phyloP scores from a whole-genome alignment of 2,329 filamentous ascomycete genomes.

The Claviceps arundinis region DNA sequence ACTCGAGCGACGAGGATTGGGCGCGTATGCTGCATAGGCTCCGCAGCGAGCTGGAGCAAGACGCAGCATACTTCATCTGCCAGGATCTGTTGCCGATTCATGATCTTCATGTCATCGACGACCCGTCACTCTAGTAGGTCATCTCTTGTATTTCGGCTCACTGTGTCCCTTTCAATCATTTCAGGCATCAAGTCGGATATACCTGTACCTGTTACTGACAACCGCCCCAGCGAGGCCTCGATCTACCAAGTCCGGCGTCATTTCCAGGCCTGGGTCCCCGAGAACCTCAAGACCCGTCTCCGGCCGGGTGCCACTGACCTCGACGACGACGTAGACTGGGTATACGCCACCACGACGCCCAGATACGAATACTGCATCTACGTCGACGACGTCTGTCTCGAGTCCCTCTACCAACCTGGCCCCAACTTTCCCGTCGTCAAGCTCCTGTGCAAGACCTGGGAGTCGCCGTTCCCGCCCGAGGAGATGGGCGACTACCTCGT shows the following conservation, averaged over 20 bases:
- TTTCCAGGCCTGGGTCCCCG: slow-evolving; percentile 2
- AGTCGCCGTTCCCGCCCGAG: background rate
- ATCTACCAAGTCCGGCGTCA: slow-evolving; percentile 1
- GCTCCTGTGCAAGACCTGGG: background rate
- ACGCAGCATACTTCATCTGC: background rate
- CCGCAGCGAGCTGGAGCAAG: background rate
- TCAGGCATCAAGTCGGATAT: background rate
- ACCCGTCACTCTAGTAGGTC: background rate
- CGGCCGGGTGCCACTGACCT: background rate
- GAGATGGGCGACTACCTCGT: background rate
- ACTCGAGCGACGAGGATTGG: background rate
- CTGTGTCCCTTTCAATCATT: background rate
- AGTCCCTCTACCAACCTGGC: background rate
- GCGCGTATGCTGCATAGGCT: background rate
- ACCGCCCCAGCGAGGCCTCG: background rate
- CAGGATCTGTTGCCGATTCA: background rate
- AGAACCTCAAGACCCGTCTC: slow-evolving; percentile 1
- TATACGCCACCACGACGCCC: background rate
- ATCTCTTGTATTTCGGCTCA: background rate
- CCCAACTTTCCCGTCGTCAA: background rate
- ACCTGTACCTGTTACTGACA: background rate
- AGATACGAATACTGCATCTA: slow-evolving; percentile 2
- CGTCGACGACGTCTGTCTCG: slow-evolving; percentile 1
- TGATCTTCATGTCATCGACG: slow-evolving; percentile 1
- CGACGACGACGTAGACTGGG: background rate